phyloP scores from a whole-genome alignment of 768 basidiomycete genomes.

The Crepidotus variabilis region DNA sequence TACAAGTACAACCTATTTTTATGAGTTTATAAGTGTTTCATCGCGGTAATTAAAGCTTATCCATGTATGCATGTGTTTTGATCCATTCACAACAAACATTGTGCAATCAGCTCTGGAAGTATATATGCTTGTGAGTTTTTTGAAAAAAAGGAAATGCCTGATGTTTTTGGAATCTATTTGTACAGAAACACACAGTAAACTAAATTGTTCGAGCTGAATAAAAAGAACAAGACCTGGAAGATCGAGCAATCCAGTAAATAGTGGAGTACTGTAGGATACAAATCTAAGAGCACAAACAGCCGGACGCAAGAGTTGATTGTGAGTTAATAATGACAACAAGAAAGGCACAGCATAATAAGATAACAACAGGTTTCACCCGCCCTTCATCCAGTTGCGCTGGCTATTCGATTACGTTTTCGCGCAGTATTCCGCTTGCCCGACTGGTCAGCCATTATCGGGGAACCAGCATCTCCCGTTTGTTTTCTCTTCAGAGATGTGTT shows the following conservation, averaged over 20 bases:
- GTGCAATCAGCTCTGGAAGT: too few relatives aligned
- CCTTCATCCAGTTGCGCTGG: slow-evolving; percentile 41
- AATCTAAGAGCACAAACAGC: slow-evolving; percentile 11
- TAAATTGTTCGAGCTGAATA: background rate
- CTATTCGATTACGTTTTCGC: slow-evolving; percentile 55
- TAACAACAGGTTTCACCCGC: slow-evolving; percentile 17
- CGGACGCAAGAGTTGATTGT: slow-evolving; percentile 2
- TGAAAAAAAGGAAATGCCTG: background rate
- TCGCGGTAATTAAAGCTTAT: too few relatives aligned
- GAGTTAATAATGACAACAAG: slow-evolving; percentile 3
- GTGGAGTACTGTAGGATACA: slow-evolving; percentile 12
- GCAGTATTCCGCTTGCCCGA: slow-evolving; percentile 41
- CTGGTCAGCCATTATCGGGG: slow-evolving; percentile 47
- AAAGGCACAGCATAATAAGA: slow-evolving; percentile 16
- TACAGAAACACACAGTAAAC: background rate
- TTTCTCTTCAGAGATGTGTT: slow-evolving; percentile 57
- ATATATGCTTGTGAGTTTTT: too few relatives aligned
- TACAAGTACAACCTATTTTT: too few relatives aligned
- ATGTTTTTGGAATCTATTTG: background rate
- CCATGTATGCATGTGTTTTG: too few relatives aligned
- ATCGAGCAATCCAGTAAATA: slow-evolving; percentile 12
- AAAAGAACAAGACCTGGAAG: slow-evolving; percentile 7
- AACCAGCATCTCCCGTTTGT: slow-evolving; percentile 36
- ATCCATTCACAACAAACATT: too few relatives aligned
- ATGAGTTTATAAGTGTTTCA: too few relatives aligned